phyloP scores from a whole-genome alignment of 768 basidiomycete species.

The Leccinum variicolor region DNA sequence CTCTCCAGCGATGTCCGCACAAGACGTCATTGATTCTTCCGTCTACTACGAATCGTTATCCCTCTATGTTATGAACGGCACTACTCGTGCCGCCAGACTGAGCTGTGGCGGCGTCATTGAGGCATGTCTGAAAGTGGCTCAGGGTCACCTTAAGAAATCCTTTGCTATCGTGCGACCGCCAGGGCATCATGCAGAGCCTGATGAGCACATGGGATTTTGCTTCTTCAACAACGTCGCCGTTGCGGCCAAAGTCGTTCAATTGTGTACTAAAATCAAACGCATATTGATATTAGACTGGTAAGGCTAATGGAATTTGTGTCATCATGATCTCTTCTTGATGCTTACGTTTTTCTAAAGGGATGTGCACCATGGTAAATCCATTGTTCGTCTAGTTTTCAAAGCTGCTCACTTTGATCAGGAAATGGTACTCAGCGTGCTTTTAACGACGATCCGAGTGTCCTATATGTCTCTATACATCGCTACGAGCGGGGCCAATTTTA shows the following conservation, averaged over 20 bases:
- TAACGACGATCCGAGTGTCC: constrained; percentile 84
- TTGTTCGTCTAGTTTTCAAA: neutral
- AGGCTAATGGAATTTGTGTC: constrained; percentile 26
- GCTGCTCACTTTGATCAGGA: constrained; percentile 44
- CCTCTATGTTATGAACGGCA: constrained; percentile 85
- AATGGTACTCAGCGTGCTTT: constrained; percentile 98
- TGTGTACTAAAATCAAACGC: constrained; percentile 65
- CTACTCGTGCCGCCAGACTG: constrained; percentile 79
- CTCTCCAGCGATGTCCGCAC: constrained; percentile 62
- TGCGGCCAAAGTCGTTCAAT: constrained; percentile 78
- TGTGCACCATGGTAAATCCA: constrained; percentile 78
- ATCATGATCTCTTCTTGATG: constrained; percentile 4
- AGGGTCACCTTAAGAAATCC: constrained; percentile 73
- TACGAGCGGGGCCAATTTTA: constrained; percentile 93
- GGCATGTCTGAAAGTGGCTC: constrained; percentile 81
- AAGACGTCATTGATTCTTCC: constrained; percentile 72
- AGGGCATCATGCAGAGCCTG: constrained; percentile 97
- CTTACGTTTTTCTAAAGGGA: constrained; percentile 57
- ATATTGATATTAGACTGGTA: constrained; percentile 96
- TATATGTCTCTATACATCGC: constrained; percentile 94
- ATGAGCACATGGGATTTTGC: constrained; percentile 98
- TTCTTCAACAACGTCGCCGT: constrained; percentile 99
- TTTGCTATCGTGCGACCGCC: constrained; percentile 97
- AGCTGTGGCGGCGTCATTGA: constrained; percentile 97
- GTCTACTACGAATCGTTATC: constrained; percentile 88